Evolutionary conservation across 208 protist genomes (phyloP), one percentile per base, ranked within the genome.

Genomic region (Wallacemonas rigidus): DNA sequence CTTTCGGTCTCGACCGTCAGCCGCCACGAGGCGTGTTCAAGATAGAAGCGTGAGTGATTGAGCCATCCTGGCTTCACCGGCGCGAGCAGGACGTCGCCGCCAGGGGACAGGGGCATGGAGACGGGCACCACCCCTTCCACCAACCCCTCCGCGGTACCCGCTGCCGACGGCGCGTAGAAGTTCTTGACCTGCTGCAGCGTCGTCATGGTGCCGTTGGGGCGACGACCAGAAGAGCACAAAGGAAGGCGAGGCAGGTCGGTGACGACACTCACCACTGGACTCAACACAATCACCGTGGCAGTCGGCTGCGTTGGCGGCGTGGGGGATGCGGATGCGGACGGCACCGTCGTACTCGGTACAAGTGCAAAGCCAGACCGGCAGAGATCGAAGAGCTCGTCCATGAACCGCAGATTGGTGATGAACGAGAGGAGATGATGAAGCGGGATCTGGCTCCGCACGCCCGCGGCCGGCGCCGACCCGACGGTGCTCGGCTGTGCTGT

Each of bases 321-420:
- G 12, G 54, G 43, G 47, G 11, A 51, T 40, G 35, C 9, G 48
- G 36, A 5, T 11, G n/a, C n/a, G 56, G 14, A 4, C 7, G 35
- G 9, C 5, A 6, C 56, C 7, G 36, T 62, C 14, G 7, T 3
- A 41, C 6, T 17, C 38, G 60, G 60, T 5, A 51, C 72, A 6
- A 89, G 62, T 2, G 80, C 81, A 39, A 77, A 83, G 58, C 77
- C 85, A n/a, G 71, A 80, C 7, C 82, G 43, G 64, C 77, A 80
- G 41, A 89, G 85, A 55, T 89, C 84, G 60, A 70, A 77, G 44
- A 89, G 48, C 65, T 89, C 71, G 40, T 85, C 77, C 58, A 80
- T 76, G 50, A 79, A 79, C 39, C 84, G 84, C 41, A 72, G 76
- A 51, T 73, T 79, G 36, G 48, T 61, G 5, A 89, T 54, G 56